Percentiles rank a stretch among this genome's conserved stretches.
phyloP scores from a whole-genome alignment of 805 yeast species.

The Monosporozyma yasuniensis region DNA sequence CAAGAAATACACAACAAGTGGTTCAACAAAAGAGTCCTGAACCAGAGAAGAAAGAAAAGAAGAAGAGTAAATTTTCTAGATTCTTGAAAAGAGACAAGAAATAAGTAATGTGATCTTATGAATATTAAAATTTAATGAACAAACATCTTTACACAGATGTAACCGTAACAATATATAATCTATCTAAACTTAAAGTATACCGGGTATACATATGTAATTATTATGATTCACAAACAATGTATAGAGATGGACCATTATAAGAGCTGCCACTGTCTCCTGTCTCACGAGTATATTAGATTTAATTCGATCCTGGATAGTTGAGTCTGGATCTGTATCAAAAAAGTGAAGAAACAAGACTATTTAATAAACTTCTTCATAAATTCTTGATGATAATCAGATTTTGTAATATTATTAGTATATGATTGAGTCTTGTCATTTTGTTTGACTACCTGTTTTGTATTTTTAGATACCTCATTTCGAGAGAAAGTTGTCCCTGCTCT shows the following conservation, averaged over 20 bases:
- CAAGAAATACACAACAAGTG: background rate
- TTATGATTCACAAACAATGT: background rate
- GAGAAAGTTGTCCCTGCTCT: conserved; percentile 21
- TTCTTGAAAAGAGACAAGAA: conserved; percentile 31
- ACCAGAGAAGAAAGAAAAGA: conserved; percentile 32
- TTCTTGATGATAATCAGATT: conserved; percentile 35
- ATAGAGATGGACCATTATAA: background rate
- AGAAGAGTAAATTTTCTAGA: conserved; percentile 39
- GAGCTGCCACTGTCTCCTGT: too few species aligned
- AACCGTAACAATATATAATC: background rate
- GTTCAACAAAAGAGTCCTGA: background rate
- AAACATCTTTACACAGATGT: background rate
- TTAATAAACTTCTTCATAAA: conserved; percentile 35
- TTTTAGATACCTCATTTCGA: conserved; percentile 21
- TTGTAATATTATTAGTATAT: conserved; percentile 31
- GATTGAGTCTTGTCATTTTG: conserved; percentile 2
- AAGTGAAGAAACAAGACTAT: conserved; percentile 7
- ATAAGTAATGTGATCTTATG: background rate
- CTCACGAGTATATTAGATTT: too few species aligned
- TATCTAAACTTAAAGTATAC: too few species aligned
- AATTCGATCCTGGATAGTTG: too few species aligned
- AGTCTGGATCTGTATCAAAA: too few species aligned
- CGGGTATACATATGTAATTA: background rate
- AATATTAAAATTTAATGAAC: background rate
- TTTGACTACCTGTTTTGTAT: background rate